Conservation (phyloP, 2,329 filamentous ascomycete species). For the Talaromyces sp. region DNA sequence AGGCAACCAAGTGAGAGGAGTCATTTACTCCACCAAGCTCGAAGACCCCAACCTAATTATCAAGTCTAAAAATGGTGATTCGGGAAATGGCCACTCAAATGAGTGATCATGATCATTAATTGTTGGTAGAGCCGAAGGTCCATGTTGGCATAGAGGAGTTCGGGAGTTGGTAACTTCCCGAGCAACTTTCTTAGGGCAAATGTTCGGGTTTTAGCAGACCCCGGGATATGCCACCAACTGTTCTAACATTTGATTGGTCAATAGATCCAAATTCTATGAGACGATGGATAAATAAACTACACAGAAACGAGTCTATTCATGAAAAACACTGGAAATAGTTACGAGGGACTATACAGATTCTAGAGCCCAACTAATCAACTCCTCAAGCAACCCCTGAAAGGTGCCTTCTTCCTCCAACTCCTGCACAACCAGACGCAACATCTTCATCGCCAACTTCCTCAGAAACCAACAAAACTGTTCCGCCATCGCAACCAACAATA, state of each 20-base stretch:
- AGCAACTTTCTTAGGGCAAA: neutral
- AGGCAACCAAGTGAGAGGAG: neutral
- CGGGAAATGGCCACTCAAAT: neutral
- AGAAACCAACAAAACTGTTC: slow-evolving; percentile 11
- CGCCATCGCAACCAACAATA: slow-evolving; percentile 1
- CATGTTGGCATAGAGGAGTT: neutral
- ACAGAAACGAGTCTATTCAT: neutral
- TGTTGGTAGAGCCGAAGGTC: neutral
- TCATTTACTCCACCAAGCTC: neutral
- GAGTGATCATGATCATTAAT: neutral
- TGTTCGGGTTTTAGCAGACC: neutral
- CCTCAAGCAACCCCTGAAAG: neutral
- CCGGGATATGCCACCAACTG: neutral
- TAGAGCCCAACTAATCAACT: neutral
- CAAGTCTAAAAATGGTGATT: neutral
- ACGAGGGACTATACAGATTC: neutral
- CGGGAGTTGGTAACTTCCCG: slow-evolving; percentile 4
- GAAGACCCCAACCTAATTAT: neutral
- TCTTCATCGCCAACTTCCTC: neutral
- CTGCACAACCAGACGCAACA: neutral
- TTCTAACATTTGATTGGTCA: neutral
- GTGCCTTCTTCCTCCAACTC: neutral
- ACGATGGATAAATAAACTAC: neutral
- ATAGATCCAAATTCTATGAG: neutral
- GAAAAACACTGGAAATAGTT: neutral